Conservation (phyloP, 129 eudicot genomes). For the Flaveria ramosissima region DNA sequence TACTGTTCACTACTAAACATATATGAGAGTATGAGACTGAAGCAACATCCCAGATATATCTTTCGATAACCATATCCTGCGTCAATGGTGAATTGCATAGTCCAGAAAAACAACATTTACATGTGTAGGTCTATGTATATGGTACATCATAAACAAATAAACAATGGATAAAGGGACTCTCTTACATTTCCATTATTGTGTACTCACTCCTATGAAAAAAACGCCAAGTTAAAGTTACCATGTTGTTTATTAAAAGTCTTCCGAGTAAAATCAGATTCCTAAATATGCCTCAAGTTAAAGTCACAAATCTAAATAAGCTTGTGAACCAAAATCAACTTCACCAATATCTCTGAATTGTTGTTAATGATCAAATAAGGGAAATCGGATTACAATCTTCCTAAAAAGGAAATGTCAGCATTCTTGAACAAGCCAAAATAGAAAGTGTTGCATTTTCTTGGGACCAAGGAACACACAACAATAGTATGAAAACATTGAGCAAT, state of each 20-base stretch:
- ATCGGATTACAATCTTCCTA: not conserved
- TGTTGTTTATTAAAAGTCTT: not conserved
- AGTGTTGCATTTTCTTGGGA: not conserved
- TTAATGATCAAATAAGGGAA: not conserved
- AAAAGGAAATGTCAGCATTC: not conserved
- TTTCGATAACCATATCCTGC: not conserved
- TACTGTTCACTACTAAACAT: not conserved
- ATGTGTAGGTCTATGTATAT: slow-evolving; percentile 5
- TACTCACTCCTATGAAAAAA: not conserved
- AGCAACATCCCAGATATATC: slow-evolving; percentile 9
- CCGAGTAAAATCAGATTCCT: not conserved
- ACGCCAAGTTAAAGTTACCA: not conserved
- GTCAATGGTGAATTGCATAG: slow-evolving; percentile 1
- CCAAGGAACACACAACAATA: not conserved
- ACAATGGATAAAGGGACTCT: not conserved
- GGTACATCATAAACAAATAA: slow-evolving; percentile 10
- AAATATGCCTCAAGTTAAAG: slow-evolving; percentile 12
- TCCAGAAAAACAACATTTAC: not conserved
- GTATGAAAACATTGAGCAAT: slow-evolving; percentile 9
- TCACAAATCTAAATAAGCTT: not conserved
- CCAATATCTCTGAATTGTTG: not conserved
- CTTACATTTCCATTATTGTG: not conserved
- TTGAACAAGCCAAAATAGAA: not conserved
- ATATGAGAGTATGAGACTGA: not conserved
- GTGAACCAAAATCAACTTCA: not conserved